Evolutionary conservation across 768 basidiomycete genomes (phyloP).

Genomic region (Artomyces pyxidatus): DNA sequence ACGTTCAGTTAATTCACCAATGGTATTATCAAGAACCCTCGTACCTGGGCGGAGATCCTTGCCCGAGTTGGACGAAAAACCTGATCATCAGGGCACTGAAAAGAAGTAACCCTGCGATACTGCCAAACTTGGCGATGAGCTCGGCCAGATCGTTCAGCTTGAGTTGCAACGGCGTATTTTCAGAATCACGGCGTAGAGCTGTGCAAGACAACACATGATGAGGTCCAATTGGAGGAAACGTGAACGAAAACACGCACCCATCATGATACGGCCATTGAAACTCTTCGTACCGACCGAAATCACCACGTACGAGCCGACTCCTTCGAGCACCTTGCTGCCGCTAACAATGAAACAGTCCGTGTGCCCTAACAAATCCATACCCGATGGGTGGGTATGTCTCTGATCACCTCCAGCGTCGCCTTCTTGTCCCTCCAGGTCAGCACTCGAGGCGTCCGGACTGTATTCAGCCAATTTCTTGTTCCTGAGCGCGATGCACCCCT

Average conservation of each 20-base stretch:
- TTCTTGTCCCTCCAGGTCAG: conserved; percentile 18
- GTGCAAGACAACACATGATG: no score
- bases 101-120: conserved; percentile 69
- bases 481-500: conserved; percentile 55
- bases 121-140: conserved; percentile 88
- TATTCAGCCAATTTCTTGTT: conserved; percentile 18
- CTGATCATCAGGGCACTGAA: conserved; percentile 86
- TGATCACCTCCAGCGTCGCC: conserved; percentile 22
- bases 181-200: conserved; percentile 83
- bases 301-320: conserved; percentile 87
- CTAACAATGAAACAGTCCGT: conserved; percentile 89
- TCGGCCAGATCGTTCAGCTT: conserved; percentile 95
- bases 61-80: conserved; percentile 86
- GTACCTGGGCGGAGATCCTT: conserved; percentile 46
- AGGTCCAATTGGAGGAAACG: no score
- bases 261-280: conserved; percentile 97
- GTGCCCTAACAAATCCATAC: conserved; percentile 36
- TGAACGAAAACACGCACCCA: conserved; percentile 52
- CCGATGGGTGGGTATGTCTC: conserved; percentile 10
- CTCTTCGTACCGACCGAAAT: conserved; percentile 88
- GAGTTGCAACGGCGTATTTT: conserved; percentile 87
- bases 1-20: background rate
- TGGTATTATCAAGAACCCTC: conserved; percentile 8
- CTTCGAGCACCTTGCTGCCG: conserved; percentile 90
- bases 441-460: background rate